phyloP scores from a whole-genome alignment of 306 rosid genomes.

The Vigna mungo region DNA sequence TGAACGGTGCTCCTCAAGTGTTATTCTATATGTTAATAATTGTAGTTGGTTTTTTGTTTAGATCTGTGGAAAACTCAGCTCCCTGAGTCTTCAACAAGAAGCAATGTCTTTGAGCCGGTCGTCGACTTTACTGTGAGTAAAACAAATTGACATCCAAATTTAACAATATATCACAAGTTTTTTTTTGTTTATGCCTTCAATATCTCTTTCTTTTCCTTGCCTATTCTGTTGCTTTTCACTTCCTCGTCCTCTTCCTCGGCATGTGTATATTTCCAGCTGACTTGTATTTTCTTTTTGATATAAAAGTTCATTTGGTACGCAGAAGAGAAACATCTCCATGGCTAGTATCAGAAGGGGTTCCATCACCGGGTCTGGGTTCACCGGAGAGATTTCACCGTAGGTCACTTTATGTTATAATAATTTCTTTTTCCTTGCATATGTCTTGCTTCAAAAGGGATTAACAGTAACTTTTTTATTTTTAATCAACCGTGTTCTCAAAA shows the following conservation, averaged over 20 bases:
- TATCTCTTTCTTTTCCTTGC: conserved; percentile 22
- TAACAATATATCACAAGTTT: conserved; percentile 7
- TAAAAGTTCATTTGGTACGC: conserved; percentile 52
- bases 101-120: conserved; percentile 43
- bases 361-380: conserved; percentile 48
- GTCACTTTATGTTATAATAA: conserved; percentile 31
- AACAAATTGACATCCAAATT: conserved; percentile 34
- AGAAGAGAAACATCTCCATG: conserved; percentile 62
- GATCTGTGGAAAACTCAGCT: conserved; percentile 58
- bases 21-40: conserved; percentile 29
- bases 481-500: conserved; percentile 4
- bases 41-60: conserved; percentile 46
- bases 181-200: conserved; percentile 3
- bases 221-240: conserved; percentile 1
- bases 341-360: conserved; percentile 51
- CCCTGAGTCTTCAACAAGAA: conserved; percentile 54
- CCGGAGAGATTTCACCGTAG: conserved; percentile 59
- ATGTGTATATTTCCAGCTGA: conserved; percentile 27
- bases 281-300: conserved; percentile 40
- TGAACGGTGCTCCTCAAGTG: conserved; percentile 31
- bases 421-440: conserved; percentile 21
- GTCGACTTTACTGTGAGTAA: conserved; percentile 63
- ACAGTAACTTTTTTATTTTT: conserved; percentile 42
- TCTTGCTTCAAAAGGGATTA: not conserved
- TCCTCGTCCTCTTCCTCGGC: too few species aligned